These are phyloP conservation scores for Lunularia cruciata DNA, from an alignment of 225 moss, liverwort and hornwort genomes.

Conservation along the genomic window DNA sequence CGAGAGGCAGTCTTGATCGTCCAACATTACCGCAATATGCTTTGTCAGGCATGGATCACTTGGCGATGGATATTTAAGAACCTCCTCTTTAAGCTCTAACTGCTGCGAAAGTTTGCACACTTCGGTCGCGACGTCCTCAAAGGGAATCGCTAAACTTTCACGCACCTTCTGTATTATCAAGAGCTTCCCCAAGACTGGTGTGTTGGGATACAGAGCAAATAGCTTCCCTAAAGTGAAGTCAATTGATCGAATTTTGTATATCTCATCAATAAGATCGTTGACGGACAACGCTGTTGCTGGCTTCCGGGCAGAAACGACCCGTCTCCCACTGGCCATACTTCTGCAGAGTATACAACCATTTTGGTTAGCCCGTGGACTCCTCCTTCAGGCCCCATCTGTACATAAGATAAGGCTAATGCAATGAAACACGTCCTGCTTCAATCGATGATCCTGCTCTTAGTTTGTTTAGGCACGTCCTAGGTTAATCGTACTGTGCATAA, in stretches of 20 bases:
- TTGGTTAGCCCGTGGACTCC: too few relatives aligned
- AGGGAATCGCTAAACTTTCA: slow-evolving; percentile 17
- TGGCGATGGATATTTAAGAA: not conserved
- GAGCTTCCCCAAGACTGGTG: slow-evolving; percentile 3
- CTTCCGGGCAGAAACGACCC: too few relatives aligned
- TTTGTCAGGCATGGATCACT: slow-evolving; percentile 6
- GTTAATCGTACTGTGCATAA: too few relatives aligned
- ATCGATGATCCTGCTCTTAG: too few relatives aligned
- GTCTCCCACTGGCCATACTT: not conserved
- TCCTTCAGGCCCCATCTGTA: too few relatives aligned
- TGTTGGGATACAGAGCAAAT: not conserved
- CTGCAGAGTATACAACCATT: not conserved
- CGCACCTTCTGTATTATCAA: slow-evolving; percentile 13
- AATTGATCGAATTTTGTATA: not conserved
- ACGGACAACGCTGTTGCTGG: not conserved
- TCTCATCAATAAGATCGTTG: not conserved
- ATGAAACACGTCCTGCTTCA: too few relatives aligned
- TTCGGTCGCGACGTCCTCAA: slow-evolving; percentile 4
- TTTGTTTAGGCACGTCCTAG: too few relatives aligned
- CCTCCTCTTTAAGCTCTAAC: slow-evolving; percentile 6
- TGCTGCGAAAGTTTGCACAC: not conserved
- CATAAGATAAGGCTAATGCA: too few relatives aligned
- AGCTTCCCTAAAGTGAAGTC: slow-evolving; percentile 10
- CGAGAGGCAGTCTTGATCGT: slow-evolving; percentile 1
- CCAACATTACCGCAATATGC: not conserved